Base-by-base conservation (phyloP, 345 rosid genomes). In the Draba incana region DNA sequence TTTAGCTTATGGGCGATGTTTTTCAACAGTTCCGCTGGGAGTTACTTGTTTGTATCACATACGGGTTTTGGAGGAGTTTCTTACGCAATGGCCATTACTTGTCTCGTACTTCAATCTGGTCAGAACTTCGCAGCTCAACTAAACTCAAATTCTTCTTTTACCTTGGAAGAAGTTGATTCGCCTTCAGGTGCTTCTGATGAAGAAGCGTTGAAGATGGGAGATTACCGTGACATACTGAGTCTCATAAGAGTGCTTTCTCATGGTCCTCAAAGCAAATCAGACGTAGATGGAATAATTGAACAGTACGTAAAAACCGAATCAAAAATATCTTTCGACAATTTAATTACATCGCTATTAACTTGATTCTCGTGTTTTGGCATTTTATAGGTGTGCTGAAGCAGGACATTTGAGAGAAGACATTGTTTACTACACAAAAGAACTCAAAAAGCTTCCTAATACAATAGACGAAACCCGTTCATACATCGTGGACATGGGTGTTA, bases 251-350 rank as follows among this genome's bases (percentile, higher is more conserved):
- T 94, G 73, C 92, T 94, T 51, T 64, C 82, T 57, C 68, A 81
- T 77, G 99, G 99, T 79, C 99, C 96, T 1, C 84, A 81, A 81
- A 94, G 97, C 89, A 94, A 94, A 85, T 77, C 86, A 48, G 96
- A 90, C 57, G 91, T 90, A 30, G 97, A 94, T 76, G 56, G 74
- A 53, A 68, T 90, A 46, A 79, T 90, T 38, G 86, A 88, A 44
- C 83, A 85, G 99, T 89, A 78, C 2, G 68, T 53, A 61, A 9
- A 20, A 24, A 52, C 35, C 2, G 2, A 69, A 50, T 30, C 64
- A 7, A 44, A 50, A 50, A 56, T 56, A 24, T 66, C 48, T 20
- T 56, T 48, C 3, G 16, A 20, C 33, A 60, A 14, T 23, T 28
- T 4, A 42, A 54, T 41, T 20, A 37, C 53, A 10, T 62, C 0